Evolutionary conservation across 208 protist genomes (phyloP), one percentile per base, ranked within the genome.

Genomic region (Angomonas desouzai): DNA sequence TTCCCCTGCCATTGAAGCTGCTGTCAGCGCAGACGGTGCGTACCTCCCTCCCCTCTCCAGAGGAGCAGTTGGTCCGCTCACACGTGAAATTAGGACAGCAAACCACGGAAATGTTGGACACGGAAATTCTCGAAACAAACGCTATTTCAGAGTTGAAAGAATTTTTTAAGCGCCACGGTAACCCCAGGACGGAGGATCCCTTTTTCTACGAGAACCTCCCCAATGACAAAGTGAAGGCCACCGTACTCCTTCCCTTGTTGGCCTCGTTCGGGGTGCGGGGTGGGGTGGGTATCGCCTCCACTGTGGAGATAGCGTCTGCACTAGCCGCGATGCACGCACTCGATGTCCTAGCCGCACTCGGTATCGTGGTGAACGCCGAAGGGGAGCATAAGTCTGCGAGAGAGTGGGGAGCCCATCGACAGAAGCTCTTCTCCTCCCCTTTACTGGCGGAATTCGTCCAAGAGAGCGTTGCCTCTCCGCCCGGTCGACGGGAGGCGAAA

Each of bases 261-360:
- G 72, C 73, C 20, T 49, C 59, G n/a, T 89, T 74, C 57, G 90
- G 90, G 62, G 68, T 92, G n/a, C 81, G 87, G 18, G 90, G 90
- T 30, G 90, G 87, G 9, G 79, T 96, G 6, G 90, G 90, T 22
- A 71, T 96, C 36, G 84, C 81, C 13, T 40, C 62, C 51, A 85
- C 59, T 27, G 67, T 65, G 10, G 34, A 51, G 10, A 83, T 91
- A 22, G 86, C 90, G 11, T 56, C 79, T 48, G 65, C 71, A 3
- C 71, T 96, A 0, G 87, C 90, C 3, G 82, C 87, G 1, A 93
- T 92, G 84, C 90, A 96, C 66, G 86, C 90, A 0, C 70, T 96
- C 16, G 87, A 96, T 66, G 74, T 89, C 18, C 71, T 92, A 3
- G 68, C 73, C 40, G 20, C 57, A 28, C 75, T 96, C 55, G 82